Conservation (phyloP, 176 grass and related monocot species). For the Bonia amplexicaulis region DNA sequence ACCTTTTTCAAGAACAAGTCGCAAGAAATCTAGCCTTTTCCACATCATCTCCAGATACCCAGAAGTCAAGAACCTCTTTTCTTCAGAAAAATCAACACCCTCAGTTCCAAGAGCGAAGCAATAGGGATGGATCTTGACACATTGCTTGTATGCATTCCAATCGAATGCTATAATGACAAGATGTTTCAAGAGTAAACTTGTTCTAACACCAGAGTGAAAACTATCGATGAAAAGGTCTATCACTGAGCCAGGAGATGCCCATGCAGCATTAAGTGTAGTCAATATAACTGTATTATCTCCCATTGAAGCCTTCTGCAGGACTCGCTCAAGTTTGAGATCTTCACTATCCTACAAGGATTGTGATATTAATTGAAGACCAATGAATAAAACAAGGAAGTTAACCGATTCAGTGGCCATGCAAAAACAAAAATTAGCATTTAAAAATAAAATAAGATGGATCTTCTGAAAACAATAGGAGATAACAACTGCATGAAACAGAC, state of each 20-base stretch:
- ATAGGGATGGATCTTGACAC: slow-evolving; percentile 52
- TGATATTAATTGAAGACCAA: not conserved
- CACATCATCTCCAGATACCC: slow-evolving; percentile 89
- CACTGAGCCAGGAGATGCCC: slow-evolving; percentile 63
- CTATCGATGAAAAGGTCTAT: slow-evolving; percentile 76
- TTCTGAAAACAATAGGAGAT: not conserved
- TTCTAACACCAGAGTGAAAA: slow-evolving; percentile 39
- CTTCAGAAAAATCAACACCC: slow-evolving; percentile 53
- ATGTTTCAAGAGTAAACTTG: slow-evolving; percentile 50
- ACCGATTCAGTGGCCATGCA: not conserved
- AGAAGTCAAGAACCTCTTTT: slow-evolving; percentile 58
- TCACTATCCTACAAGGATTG: slow-evolving; percentile 48
- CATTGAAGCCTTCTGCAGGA: slow-evolving; percentile 59
- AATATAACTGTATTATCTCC: slow-evolving; percentile 67
- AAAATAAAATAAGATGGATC: not conserved
- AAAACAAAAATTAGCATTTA: not conserved
- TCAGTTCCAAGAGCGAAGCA: slow-evolving; percentile 59
- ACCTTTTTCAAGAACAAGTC: slow-evolving; percentile 74
- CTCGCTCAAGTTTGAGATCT: slow-evolving; percentile 45
- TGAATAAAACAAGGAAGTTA: not conserved
- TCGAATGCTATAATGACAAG: slow-evolving; percentile 75
- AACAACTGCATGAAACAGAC: not conserved
- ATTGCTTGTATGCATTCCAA: slow-evolving; percentile 47
- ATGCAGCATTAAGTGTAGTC: slow-evolving; percentile 61
- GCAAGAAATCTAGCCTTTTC: slow-evolving; percentile 70